These are phyloP conservation scores for Kuraishia hungarica DNA, from an alignment of 805 yeast species.

Conservation along the genomic window DNA sequence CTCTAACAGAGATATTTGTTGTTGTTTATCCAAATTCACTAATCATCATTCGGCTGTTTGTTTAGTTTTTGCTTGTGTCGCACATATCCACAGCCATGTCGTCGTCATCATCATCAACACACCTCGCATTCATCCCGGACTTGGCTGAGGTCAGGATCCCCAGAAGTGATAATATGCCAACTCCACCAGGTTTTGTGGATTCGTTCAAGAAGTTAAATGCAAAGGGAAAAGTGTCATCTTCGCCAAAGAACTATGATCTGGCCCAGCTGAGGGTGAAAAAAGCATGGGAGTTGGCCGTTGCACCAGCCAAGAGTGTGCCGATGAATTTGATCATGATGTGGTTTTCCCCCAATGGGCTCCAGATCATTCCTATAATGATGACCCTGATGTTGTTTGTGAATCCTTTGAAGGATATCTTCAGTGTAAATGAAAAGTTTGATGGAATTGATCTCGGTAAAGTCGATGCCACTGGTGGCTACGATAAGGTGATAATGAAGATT, in stretches of 20 bases:
- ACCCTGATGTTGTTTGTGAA: conserved; percentile 74
- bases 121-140: conserved; percentile 2
- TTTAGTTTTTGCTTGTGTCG: too few species aligned
- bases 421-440: conserved; percentile 46
- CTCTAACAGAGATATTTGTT: too few species aligned
- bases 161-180: conserved; percentile 4
- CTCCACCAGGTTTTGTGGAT: conserved; percentile 14
- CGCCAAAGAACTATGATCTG: conserved; percentile 12
- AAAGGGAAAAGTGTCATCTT: not conserved
- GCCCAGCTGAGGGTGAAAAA: conserved; percentile 43
- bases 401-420: conserved; percentile 65
- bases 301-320: conserved; percentile 79
- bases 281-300: conserved; percentile 80
- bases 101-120: not conserved
- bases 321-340: conserved; percentile 87
- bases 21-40: too few species aligned
- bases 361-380: conserved; percentile 86
- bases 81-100: not conserved
- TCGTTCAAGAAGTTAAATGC: not conserved
- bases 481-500: conserved; percentile 15
- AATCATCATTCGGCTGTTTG: too few species aligned
- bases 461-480: conserved; percentile 9
- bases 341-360: conserved; percentile 87
- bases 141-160: not conserved
- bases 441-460: conserved; percentile 11